Evolutionary conservation across 805 yeast species (phyloP), one percentile per base, ranked within the genome.

Genomic region (Yarrowia alimentaria): DNA sequence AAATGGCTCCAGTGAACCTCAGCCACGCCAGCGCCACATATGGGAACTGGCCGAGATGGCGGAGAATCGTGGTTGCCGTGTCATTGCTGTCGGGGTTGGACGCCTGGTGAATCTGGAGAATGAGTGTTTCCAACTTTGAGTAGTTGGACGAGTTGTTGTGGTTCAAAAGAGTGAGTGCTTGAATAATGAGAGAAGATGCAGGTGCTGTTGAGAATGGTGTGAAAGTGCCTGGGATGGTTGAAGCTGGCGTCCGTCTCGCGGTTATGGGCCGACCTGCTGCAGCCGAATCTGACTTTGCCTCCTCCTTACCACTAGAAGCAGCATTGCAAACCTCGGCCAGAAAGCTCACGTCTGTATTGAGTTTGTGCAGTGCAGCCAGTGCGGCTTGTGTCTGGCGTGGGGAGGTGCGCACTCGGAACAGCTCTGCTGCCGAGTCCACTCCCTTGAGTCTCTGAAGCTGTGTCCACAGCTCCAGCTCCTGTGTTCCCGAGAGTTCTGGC

Each of bases 31-130:
- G 2, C 13, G 25, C 13, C 24, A 40, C 6, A 25, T 40, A 40
- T 2, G 47, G 28, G 33, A 19, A 40, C 19, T 40, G 47, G 9
- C 47, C 33, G 19, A 40, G 33, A 12, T 40, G 47, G 5, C 33
- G 18, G 10, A 40, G 32, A 9, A 40, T 7, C 6, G 32, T 40
- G 18, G 47, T 13, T 9, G 47, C 47, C 1, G 33, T 18, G 25
- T 40, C 47, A 3, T 14, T 2, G 6, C 13, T 12, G 19, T 14
- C 25, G 18, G 19, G 14, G 11, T 40, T 18, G 10, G 22, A n/a
- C 19, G 47, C 33, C 33, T 40, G 47, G 47, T 19, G 19, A 8
- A 40, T 18, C 33, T 40, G 47, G 19, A 40, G 47, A 40, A 40
- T 40, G 47, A 40, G 47, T 3, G 47, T 40, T 11, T 40, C 47